phyloP scores from a whole-genome alignment of 768 basidiomycete species.

The Coprinellus micaceus region DNA sequence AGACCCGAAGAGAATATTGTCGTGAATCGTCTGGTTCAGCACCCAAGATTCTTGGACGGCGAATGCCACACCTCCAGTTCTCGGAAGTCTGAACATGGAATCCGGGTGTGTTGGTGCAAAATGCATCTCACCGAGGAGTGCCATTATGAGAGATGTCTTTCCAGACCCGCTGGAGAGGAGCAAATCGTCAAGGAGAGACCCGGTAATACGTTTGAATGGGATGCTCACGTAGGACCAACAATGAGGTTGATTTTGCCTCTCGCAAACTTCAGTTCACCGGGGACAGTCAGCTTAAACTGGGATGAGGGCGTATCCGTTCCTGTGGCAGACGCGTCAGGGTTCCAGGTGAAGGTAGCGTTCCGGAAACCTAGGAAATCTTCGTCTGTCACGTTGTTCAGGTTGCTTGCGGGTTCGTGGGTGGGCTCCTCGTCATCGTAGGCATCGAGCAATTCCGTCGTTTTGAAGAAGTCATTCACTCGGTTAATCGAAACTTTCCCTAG shows the following conservation, averaged over 20 bases:
- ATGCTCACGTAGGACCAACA: constrained; percentile 51
- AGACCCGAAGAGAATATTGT: constrained; percentile 81
- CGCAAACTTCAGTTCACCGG: constrained; percentile 54
- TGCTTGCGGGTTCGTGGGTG: background rate
- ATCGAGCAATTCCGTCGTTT: constrained; percentile 34
- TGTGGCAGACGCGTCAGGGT: constrained; percentile 27
- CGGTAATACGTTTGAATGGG: no score
- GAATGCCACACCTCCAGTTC: constrained; percentile 67
- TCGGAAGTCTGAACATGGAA: constrained; percentile 69
- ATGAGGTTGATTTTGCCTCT: constrained; percentile 53
- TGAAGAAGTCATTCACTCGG: constrained; percentile 38
- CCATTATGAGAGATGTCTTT: constrained; percentile 63
- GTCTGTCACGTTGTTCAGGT: background rate
- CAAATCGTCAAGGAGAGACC: no score
- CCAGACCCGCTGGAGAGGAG: constrained; percentile 35
- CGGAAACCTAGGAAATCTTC: constrained; percentile 43
- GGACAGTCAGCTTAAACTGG: constrained; percentile 46
- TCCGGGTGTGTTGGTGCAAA: constrained; percentile 46
- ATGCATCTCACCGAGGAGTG: constrained; percentile 64
- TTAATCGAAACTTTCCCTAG: constrained; percentile 60
- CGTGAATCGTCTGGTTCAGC: constrained; percentile 72
- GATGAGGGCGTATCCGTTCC: constrained; percentile 26
- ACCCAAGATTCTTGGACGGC: constrained; percentile 87
- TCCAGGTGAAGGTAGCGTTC: constrained; percentile 57
- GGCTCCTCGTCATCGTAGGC: background rate